Evolutionary conservation across 1,139 yeast genomes (phyloP), one percentile per base, ranked within the genome.

Genomic region (Hemisphaericaspora xylanilytica): DNA sequence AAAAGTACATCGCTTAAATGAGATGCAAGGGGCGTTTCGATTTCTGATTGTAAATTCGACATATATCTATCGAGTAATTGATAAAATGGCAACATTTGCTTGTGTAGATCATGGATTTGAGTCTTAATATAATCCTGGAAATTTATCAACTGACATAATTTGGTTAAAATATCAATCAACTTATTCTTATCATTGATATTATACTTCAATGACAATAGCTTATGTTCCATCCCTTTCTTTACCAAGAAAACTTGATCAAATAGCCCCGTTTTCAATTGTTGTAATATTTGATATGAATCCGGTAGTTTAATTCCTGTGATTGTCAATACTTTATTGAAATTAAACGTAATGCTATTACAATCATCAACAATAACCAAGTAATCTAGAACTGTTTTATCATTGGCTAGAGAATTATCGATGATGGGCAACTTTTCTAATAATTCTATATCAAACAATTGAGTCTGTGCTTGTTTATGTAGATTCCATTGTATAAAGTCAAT

Each of bases 1-100:
- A 82, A 51, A 2, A 83, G 57, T 10, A 80, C 53, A 37, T 78
- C 81, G 43, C 69, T 73, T 7, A 83, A 55, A 37, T 58, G 37
- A 8, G 7, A 6, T 9, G 27, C 3, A 22, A 46, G n/a, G 32
- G 25, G 14, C 32, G 33, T 1, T 20, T 29, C 4, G 4, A 43
- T 26, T 13, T 45, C 48, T 7, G 34, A 36, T 14, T 30, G 25
- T 31, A 48, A 42, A 32, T 46, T 48, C 5, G 43, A 34, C 22
- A 71, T 42, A 42, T 58, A 70, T 47, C 69, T 61, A 55, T 58
- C 72, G 43, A 45, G 64, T 42, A 69, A 59, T 11, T 63, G 67
- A 2, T 70, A 53, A 45, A 74, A 76, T 1, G 73, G 65, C 28
- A 59, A 64, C 7, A 71, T 56, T 28, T 75, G 79, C 1, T 53